Evolutionary conservation across 2,329 filamentous ascomycete species (phyloP), one percentile per base, ranked within the genome.

Genomic region (Penicillium sp.): DNA sequence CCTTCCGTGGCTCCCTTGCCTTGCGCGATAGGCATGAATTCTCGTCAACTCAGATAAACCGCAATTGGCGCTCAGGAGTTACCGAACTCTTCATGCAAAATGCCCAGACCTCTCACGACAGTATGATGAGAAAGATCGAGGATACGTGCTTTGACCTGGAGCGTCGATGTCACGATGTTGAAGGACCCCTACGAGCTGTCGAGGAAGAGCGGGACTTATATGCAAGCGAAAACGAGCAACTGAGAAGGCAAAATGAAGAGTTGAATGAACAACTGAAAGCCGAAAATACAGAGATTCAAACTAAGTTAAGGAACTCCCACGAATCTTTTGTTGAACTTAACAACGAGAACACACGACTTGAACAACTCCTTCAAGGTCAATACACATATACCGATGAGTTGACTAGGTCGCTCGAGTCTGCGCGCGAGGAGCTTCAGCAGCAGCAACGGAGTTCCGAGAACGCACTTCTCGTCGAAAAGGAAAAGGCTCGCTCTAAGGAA

Each of bases 111-210:
- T 78, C 81, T 33, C 73, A 81, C 8, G 74, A 81, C n/a, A 72
- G 70, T 2, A 70, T 86, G 9, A 68, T 82, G 29, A 73, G 76
- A 10, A 76, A 80, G 21, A 78, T 86, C 17, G 75, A 79, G 17
- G 77, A 81, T 35, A 79, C 83, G 13, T 86, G 83, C 64, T 76
- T 78, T 25, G 82, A 85, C 55, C 73, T 87, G 1, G 84, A 87
- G 63, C 72, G 71, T 10, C 79, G 84, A 8, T 87, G 84, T 64
- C 76, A 81, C 35, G 78, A 77, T 33, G 75, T 82, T 2, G 84
- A 87, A 69, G 76, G 76, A 49, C 84, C 84, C 6, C 72, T 86
- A 13, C 76, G 77, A 5, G 70, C 72, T 17, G 81, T 65, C 6
- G 67, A 69, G 45, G 64, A 68, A 54, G 66, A 77, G 55, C 68